Evolutionary conservation across 345 rosid species (phyloP).

Genomic region (Camelina neglecta): DNA sequence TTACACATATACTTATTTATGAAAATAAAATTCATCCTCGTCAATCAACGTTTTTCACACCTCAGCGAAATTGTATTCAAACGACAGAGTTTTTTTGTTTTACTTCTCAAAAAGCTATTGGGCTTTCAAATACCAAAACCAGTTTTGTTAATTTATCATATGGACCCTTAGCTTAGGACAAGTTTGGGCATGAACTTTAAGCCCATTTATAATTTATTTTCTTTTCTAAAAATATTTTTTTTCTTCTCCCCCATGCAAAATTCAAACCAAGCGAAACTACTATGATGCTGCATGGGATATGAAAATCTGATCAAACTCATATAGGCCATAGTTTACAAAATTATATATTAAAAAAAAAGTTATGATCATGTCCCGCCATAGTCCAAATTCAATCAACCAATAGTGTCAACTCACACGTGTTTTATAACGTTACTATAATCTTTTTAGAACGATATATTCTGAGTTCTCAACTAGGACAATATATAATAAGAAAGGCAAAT

Average conservation of each 20-base stretch:
- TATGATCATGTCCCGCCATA: neutral
- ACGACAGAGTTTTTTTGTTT: neutral
- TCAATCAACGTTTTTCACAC: neutral
- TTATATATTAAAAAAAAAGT: too few species aligned
- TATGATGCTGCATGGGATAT: neutral
- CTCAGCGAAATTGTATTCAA: neutral
- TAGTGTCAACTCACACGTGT: conserved; percentile 38
- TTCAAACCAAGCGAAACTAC: neutral
- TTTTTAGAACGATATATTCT: neutral
- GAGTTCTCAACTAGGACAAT: neutral
- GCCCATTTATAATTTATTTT: neutral
- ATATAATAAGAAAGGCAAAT: neutral
- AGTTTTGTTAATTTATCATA: neutral
- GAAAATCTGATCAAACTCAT: neutral
- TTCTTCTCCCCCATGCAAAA: neutral
- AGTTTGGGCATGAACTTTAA: neutral
- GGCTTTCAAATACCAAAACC: neutral
- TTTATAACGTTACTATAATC: conserved; percentile 11
- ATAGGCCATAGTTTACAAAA: neutral
- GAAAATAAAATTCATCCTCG: too few species aligned
- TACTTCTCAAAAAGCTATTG: neutral
- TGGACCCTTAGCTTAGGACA: neutral
- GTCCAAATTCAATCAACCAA: conserved; percentile 33
- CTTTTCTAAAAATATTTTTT: neutral
- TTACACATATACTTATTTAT: too few species aligned